Base-by-base conservation (phyloP, 768 basidiomycete species). In the Suillus plorans region DNA sequence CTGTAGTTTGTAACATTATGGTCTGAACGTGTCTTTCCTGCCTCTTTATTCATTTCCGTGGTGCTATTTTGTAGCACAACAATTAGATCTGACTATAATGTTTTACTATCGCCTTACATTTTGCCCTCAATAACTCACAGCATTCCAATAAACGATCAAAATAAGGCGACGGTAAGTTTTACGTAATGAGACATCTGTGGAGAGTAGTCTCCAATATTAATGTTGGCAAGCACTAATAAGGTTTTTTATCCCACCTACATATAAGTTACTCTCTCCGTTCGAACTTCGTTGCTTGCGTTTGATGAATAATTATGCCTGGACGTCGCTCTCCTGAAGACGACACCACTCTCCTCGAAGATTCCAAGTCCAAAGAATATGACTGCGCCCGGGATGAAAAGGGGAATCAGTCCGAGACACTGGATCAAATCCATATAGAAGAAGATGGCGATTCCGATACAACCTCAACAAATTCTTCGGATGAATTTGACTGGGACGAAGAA, bases 401-500 rank as follows among this genome's bases (percentile, higher is more conserved):
- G n/a, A 67, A 63, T 28, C 55, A 67, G 12, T 44, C 60, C 25
- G 66, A 47, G 34, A 44, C 63, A 18, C 45, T 59, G 31, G 63
- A 41, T 25, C 64, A 70, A 31, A 64, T 39, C 37, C 64, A 63
- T 25, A 63, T 59, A 0, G 61, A 63, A 37, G 61, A 66, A 34
- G 68, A 66, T 22, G 20, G 22, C 9, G 75, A 73, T 20, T 72
- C 76, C 20, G 75, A 76, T 41, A 70, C 65, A 9, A 80, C 85
- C n/a, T 82, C 79, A 34, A 88, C 88, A 14, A 84, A 87, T 68
- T 81, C 85, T 4, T 84, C 83, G 12, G 89, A 90, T 70, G 87
- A 91, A 69, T 91, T 92, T 68, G 82, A 91, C 78, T 90, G 89
- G 89, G 88, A 90, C 62, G 83, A 86, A 60, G 86, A 85, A 56